Base-by-base conservation (phyloP, 805 yeast species). In the Candida manassasensis region DNA sequence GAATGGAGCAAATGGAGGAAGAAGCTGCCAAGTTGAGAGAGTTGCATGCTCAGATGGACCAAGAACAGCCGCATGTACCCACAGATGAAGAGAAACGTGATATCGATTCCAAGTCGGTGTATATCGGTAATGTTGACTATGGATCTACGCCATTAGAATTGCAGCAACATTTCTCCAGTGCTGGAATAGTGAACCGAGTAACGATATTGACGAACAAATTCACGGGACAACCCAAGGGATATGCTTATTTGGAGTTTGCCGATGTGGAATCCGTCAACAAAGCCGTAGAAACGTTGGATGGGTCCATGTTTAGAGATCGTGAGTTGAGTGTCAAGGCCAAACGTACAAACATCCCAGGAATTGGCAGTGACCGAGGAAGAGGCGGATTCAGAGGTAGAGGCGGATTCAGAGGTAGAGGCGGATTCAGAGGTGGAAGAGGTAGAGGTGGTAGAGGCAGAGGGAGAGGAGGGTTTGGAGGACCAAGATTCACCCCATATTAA, bases 141-240 rank as follows among this genome's bases (percentile, higher is more conserved):
- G 81, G 74, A 8, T 60, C 89, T 12, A 77, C 85, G 6, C 89
- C 94, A 17, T 80, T 80, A 45, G 95, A 86, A 47, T 67, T 87
- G 25, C 90, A 84, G 48, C 71, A 78, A 41, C 84, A 78, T 48
- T 87, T 86, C 58, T 71, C 77, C 36, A 53, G 72, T 3, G 77
- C 78, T 31, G 95, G 95, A 1, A 69, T 75, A 5, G 83, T 87
- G 36, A 80, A 83, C 51, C 72, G 95, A 48, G 87, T 86, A 21
- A 85, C 93, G 3, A 85, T 87, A 31, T 61, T 82, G 55, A 67
- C 75, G 38, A 84, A 86, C 60, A 81, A 79, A 56, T 59, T 63
- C 47, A 79, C 93, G 0, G 94, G 95, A 5, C 81, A 75, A 43
- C 93, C 96, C 29, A 82, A 82, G 58, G 96, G 96, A 1, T 85